Conservation (phyloP, 768 basidiomycete genomes). For the Termitomyces sp. region DNA sequence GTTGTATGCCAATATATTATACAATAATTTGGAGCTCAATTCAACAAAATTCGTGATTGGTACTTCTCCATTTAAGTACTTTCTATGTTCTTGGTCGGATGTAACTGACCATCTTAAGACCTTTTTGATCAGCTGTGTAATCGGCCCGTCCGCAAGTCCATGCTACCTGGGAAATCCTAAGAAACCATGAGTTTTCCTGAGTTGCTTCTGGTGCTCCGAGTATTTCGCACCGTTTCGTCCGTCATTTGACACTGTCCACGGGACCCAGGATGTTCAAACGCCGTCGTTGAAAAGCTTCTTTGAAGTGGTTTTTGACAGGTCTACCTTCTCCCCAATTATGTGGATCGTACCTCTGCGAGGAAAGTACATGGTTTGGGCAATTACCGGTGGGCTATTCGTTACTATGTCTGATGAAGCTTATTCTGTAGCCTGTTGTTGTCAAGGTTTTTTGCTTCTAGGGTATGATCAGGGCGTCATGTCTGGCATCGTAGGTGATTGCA, state of each 20-base stretch:
- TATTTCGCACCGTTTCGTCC: not conserved
- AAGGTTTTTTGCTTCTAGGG: constrained; percentile 31
- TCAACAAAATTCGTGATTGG: not conserved
- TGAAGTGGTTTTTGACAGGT: not conserved
- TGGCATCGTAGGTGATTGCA: constrained; percentile 23
- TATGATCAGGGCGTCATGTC: constrained; percentile 40
- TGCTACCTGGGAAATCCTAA: not conserved
- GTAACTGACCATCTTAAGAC: not conserved
- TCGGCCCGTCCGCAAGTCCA: not conserved
- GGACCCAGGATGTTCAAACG: not conserved
- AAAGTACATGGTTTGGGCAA: constrained; percentile 33
- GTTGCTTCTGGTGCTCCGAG: not conserved
- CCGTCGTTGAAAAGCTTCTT: not conserved
- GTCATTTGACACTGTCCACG: not conserved
- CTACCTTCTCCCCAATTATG: constrained; percentile 16
- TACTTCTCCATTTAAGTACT: too few relatives aligned
- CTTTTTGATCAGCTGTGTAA: not conserved
- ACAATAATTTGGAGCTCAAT: not conserved
- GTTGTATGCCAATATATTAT: not conserved
- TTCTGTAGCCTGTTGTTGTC: constrained; percentile 32
- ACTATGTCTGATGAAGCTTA: not conserved
- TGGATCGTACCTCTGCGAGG: constrained; percentile 30
- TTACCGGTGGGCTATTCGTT: constrained; percentile 24
- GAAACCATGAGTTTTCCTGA: not conserved
- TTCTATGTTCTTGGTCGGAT: too few relatives aligned